phyloP scores from a whole-genome alignment of 208 protist genomes.

The Wallacemonas sp. region DNA sequence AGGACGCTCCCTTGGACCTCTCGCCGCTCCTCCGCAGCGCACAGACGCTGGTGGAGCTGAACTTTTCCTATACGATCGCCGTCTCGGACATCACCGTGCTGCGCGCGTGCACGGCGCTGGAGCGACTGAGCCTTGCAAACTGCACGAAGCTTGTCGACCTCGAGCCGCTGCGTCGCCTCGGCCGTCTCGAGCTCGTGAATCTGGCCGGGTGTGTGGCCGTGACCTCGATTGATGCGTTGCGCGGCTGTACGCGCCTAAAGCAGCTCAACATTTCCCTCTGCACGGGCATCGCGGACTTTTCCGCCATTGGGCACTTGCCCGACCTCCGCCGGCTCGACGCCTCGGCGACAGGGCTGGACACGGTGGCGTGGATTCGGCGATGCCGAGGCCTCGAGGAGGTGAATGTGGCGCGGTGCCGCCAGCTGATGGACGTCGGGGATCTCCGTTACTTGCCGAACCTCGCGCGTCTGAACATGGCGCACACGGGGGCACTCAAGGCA shows the following conservation, averaged over 20 bases:
- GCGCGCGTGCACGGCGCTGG: not conserved
- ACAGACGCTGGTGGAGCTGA: conserved; percentile 4
- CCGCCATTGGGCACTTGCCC: not conserved
- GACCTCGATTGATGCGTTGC: conserved; percentile 2
- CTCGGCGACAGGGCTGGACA: not conserved
- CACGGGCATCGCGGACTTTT: not conserved
- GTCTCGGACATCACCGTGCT: conserved; percentile 6
- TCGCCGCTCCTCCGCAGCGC: not conserved
- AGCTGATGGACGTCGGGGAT: not conserved
- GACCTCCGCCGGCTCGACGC: conserved; percentile 10
- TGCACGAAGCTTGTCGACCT: not conserved
- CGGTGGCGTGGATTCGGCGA: not conserved
- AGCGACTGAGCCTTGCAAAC: not conserved
- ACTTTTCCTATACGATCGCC: not conserved
- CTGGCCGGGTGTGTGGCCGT: not conserved
- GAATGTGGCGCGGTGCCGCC: conserved; percentile 12
- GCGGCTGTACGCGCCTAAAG: not conserved
- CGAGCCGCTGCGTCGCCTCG: not conserved
- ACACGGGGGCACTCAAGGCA: not conserved
- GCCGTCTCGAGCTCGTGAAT: conserved; percentile 4
- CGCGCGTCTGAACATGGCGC: conserved; percentile 2
- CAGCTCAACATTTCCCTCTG: conserved; percentile 9
- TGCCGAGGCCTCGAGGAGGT: conserved; percentile 16
- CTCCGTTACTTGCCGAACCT: conserved; percentile 8
- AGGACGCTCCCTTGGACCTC: not conserved